Base-by-base conservation (phyloP, 2,329 filamentous ascomycete genomes). In the Beauveria sp. region DNA sequence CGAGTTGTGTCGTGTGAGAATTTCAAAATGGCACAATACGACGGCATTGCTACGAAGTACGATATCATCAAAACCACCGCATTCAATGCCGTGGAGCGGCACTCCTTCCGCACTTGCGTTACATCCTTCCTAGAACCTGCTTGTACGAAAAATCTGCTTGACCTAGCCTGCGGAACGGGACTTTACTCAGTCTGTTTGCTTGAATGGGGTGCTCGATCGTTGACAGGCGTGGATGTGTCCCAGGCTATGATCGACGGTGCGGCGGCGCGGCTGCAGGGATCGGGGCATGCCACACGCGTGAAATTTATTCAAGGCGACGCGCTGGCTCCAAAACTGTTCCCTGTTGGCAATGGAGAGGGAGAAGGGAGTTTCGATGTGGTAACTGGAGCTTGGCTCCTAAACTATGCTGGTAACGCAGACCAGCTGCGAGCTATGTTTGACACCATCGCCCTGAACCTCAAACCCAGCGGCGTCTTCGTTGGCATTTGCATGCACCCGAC, bases 331-430 rank as follows among this genome's bases (percentile, higher is more conserved):
- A 34, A 34, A 14, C 1, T 34, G 31, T 34, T 34, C 12, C 12
- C 31, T 34, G 12, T 34, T 14, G 31, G 31, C 12, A 34, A 34
- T 34, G 42, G 42, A n/a, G 16, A n/a, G 3, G 40, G 42, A 49
- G 10, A 14, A 20, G 12, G 45, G 24, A 18, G 12, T 26, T 64
- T 63, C 22, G 50, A 64, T 20, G 20, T 62, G n/a, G 54, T 46
- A 1, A 38, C 51, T 20, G 59, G 58, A 0, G 59, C 48, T 18
- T 65, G 64, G 64, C 61, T 65, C 24, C 62, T 65, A n/a, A 65
- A 65, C 51, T 65, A 65, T 31, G 61, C 63, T 2, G 2, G 34
- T 9, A 38, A 3, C 12, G 53, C 43, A 14, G 31, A 26, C 5
- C 42, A 63, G 18, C 18, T 65, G 34, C 24, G 26, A 20, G 20